These are phyloP conservation scores for Rhodotorula sphaerocarpa DNA, from an alignment of 768 basidiomycete species.

Conservation along the genomic window DNA sequence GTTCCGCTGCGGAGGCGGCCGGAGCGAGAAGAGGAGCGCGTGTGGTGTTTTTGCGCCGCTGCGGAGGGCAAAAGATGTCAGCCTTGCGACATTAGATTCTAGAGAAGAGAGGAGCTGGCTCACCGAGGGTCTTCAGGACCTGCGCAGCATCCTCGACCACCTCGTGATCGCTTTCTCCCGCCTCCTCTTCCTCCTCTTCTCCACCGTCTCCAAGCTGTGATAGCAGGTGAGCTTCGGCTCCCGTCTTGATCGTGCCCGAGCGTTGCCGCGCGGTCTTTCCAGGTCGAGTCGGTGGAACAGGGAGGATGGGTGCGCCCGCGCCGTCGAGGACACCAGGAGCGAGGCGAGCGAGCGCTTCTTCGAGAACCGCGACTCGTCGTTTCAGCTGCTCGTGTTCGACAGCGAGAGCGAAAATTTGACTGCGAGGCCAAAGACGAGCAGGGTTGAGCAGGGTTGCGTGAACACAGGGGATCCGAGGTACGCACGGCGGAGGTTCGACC, in stretches of 20 bases:
- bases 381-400: constrained; percentile 45
- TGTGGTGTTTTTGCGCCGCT: neutral
- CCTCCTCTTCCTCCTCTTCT: neutral
- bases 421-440: neutral
- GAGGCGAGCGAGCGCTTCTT: constrained; percentile 47
- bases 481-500: constrained; percentile 61
- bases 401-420: constrained; percentile 12
- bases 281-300: neutral
- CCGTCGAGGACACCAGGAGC: neutral
- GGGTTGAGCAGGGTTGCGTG: neutral
- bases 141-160: constrained; percentile 17
- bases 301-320: neutral
- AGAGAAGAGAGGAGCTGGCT: neutral
- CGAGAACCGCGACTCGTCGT: constrained; percentile 57
- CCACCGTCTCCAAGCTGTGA: no score
- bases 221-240: no score
- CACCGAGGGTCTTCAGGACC: constrained; percentile 15
- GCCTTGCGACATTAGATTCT: neutral
- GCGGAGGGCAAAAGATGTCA: no score
- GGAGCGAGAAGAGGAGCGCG: neutral
- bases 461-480: neutral
- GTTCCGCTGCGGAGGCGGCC: no score
- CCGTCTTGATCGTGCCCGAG: no score
- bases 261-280: no score
- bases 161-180: neutral